phyloP scores from a whole-genome alignment of 1,284 basidiomycete species.

The Xerocomus cyaneibrunnescens region DNA sequence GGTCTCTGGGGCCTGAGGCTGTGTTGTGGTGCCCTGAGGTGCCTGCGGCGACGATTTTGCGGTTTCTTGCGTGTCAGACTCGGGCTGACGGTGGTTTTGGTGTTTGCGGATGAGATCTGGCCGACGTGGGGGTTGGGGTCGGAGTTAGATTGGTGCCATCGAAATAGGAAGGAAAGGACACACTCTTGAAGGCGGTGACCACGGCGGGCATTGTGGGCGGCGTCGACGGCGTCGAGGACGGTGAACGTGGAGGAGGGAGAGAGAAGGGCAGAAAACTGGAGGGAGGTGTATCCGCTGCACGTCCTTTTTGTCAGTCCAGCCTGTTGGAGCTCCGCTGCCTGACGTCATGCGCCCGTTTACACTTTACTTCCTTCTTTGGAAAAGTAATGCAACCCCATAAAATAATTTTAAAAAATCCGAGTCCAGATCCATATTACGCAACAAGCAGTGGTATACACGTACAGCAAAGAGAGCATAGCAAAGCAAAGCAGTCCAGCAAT shows the following conservation, averaged over 20 bases:
- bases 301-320: slow-evolving; percentile 35
- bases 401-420: too few relatives aligned
- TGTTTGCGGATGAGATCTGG: slow-evolving; percentile 85
- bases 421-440: background rate
- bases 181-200: slow-evolving; percentile 75
- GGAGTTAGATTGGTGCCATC: slow-evolving; percentile 18
- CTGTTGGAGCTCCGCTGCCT: slow-evolving; percentile 36
- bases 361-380: slow-evolving; percentile 10
- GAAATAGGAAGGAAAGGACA: slow-evolving; percentile 14
- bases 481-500: background rate
- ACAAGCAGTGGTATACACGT: background rate
- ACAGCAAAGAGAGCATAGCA: background rate
- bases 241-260: background rate
- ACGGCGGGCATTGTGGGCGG: slow-evolving; percentile 40
- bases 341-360: slow-evolving; percentile 30
- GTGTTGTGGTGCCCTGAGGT: slow-evolving; percentile 32
- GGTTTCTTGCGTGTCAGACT: slow-evolving; percentile 33
- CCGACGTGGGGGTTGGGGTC: slow-evolving; percentile 15
- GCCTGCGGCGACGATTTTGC: slow-evolving; percentile 34
- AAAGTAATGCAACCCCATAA: background rate
- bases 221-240: slow-evolving; percentile 10
- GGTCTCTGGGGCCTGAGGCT: slow-evolving; percentile 27
- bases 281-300: slow-evolving; percentile 11
- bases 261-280: slow-evolving; percentile 8
- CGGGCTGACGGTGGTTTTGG: slow-evolving; percentile 47